Evolutionary conservation across 176 grass and related monocot genomes (phyloP), one percentile per base, ranked within the genome.

Genomic region (Alloteropsis semialata): DNA sequence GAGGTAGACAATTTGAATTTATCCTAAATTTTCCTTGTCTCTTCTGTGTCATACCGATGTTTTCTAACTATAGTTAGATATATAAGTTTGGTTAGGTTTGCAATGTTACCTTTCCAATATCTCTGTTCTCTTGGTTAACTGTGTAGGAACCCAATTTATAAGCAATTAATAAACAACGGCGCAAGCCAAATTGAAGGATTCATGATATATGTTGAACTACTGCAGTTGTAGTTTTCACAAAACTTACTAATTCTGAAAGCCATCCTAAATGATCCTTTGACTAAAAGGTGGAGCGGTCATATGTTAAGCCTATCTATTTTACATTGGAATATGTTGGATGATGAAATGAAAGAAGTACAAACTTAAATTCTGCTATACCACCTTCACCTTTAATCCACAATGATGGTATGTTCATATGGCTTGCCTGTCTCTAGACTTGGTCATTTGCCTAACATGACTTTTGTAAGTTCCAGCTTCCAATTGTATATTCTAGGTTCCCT

Each of bases 1-100:
- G 87, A 98, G 96, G 96, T 98, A 89, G 21, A 30, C 46, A 72
- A 74, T 12, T 60, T 53, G 11, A 16, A 19, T 63, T 46, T 65
- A 55, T 49, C 54, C 11, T 27, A 6, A 21, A 44, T 34, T 61
- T 67, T 46, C 32, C 19, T 76, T 74, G 27, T n/a, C 36, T 49
- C 9, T 59, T 84, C 8, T 75, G 12, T 49, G n/a, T 58, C 2
- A 19, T 58, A 64, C 28, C 84, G 68, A 56, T 84, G 37, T 41
- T 25, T 81, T 56, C 45, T 65, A 59, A 49, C 1, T 59, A 28
- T 5, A 8, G 51, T 61, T 79, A 72, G 66, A 79, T 72, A 37
- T 58, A 22, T 1, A 15, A 25, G 29, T 19, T 18, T 5, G n/a
- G 2, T 13, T 8, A 22, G n/a, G 16, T 76, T 41, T 28, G 45